Base-by-base conservation (phyloP, 306 rosid species). In the Vigna reflexopilosa region DNA sequence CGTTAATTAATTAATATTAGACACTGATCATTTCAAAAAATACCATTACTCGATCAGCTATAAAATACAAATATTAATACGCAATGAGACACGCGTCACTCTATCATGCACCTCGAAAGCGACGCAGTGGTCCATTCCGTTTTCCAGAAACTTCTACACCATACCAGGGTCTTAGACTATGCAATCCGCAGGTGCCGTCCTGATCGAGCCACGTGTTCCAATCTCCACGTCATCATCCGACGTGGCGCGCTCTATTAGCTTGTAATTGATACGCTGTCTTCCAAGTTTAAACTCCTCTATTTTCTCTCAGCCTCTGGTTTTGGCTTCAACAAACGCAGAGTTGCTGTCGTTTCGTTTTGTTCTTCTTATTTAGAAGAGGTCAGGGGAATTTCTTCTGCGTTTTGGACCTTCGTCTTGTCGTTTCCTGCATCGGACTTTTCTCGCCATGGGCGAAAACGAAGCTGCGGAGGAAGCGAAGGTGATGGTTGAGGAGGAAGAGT, bases 101-200 rank as follows among this genome's bases (percentile, higher is more conserved):
- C 72, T 38, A 22, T 3, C 4, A 51, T 2, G 40, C 59, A 19
- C 83, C 72, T 82, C 68, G 15, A 67, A 61, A 2, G 17, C 77
- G 50, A 75, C 54, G 73, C 17, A 40, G 16, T 8, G 83, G 62
- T 44, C 78, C 82, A 68, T 51, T 22, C 45, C 75, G 9, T 50
- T 79, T 85, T 92, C 93, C 83, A 74, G 92, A 87, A 90, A 73
- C 61, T 90, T 90, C 95, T 62, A 36, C 51, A 57, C 54, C 22
- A 48, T 19, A 30, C 68, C 42, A 19, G 36, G 42, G 74, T 16
- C 69, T 77, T 51, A 50, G 26, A 70, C 68, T 36, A 62, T 19
- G 45, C 5, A 77, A 80, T 72, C 84, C 45, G 0, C 1, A 57
- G 1, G 0, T 44, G 84, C 85, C 89, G 87, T 26, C 48, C 50